Evolutionary conservation across 2,329 filamentous ascomycete genomes (phyloP), one percentile per base, ranked within the genome.

Genomic region (Apiospora malaysiana): DNA sequence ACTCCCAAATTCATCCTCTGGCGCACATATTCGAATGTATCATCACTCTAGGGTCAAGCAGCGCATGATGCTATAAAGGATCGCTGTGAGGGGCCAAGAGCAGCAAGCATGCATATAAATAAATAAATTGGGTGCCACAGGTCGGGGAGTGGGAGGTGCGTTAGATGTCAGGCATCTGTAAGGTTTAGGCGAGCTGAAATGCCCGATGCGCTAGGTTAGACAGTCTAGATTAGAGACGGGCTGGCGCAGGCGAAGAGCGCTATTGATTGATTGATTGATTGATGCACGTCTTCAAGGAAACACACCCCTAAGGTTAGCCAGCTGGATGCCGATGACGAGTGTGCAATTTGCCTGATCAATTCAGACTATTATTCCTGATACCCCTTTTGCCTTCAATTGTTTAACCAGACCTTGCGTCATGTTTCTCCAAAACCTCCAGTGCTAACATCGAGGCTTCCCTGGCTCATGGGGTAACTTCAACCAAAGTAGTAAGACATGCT

Each of bases 161-260:
- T 40, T 56, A 32, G 18, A 40, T 23, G 51, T 63, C 18, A 40
- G 56, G 18, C 32, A 37, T 18, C 56, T 18, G 56, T 32, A 40
- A 63, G 25, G n/a, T 32, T 63, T 32, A 63, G 27, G 32, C 32
- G 56, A 40, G 32, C 56, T 63, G 56, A 63, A 40, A 21, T 63
- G 32, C 10, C 56, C 27, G 56, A 63, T 21, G 56, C 32, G 37
- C 56, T 63, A 63, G 56, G 37, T 32, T 63, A 63, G 56, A n/a
- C 56, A 40, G n/a, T n/a, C n/a, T n/a, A n/a, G n/a, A n/a, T n/a
- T n/a, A n/a, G n/a, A n/a, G n/a, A n/a, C n/a, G n/a, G n/a, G n/a
- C n/a, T n/a, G n/a, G n/a, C n/a, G n/a, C n/a, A n/a, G n/a, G n/a
- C n/a, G n/a, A n/a, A n/a, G 14, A 12, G 51, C 37, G 14, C 47